Evolutionary conservation across 352 stramenopile species (phyloP), one percentile per base, ranked within the genome.

Genomic region (Paralagenidium karlingii): DNA sequence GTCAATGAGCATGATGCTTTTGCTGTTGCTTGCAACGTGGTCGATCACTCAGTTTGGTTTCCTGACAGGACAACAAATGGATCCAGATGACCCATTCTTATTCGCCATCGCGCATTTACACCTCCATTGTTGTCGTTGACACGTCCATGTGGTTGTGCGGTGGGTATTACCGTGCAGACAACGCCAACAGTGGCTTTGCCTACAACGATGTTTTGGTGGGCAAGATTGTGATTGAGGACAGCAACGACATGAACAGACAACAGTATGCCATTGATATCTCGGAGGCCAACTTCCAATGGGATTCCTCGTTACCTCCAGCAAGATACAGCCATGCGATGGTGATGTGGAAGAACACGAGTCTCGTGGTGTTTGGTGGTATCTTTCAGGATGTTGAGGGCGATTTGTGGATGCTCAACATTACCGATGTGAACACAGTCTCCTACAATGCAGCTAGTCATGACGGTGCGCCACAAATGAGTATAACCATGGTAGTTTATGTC

Each of bases 341-440:
- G 1, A 45, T 69, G 15, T 86, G 73, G 73, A 41, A 41, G 16
- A 50, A 53, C 39, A 55, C 60, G 32, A 81, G n/a, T n/a, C n/a
- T 86, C 63, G 47, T 86, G 1, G 53, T 86, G 40, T 57, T 82
- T 25, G 73, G 73, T 15, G 73, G 73, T 27, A 84, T 64, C 60
- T 86, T 83, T 33, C 67, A 82, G 51, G 63, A 46, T 8, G 66
- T 81, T 26, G 59, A 61, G 7, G 60, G 67, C 12, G 73, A 86
- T n/a, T 30, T 86, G 16, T 86, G 73, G 69, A 45, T 58, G 25
- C 82, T 63, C 55, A 86, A 86, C 51, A 69, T 66, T 11, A 78
- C 70, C 10, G 52, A 30, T 11, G 62, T 64, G 8, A 20, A 22
- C 16, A 7, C 19, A 7, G 22, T 36, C 16, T 32, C 81, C 8